Base-by-base conservation (phyloP, 1,284 basidiomycete genomes). In the Ustilago trichophora region DNA sequence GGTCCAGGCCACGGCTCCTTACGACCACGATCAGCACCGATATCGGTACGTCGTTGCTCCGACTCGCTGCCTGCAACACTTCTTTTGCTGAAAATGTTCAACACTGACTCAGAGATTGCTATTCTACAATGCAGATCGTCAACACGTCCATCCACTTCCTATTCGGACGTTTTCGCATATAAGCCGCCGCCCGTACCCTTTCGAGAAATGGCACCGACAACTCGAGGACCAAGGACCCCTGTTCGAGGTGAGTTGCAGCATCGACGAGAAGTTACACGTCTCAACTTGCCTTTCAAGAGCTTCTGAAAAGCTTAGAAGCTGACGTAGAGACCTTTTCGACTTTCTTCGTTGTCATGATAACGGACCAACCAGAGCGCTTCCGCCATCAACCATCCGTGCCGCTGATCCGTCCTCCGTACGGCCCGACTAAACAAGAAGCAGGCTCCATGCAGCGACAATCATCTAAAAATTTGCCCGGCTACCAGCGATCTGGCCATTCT, bases 141-240 rank as follows among this genome's bases (percentile, higher is more conserved):
- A 11, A 37, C 27, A 15, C 53, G 50, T 26, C 46, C 53, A 6
- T 57, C 53, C 16, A 54, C 58, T 6, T 22, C 38, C n/a, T 56
- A n/a, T 12, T 68, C 65, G 10, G 49, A 53, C 4, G 12, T 54
- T 4, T 68, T 68, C n/a, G 58, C 65, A 2, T 58, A 45, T 45
- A 51, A 54, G 37, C 48, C 53, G 22, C 55, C 56, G n/a, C 35
- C 40, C 9, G 3, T 38, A 2, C 6, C 56, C 3, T 62, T 54
- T n/a, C 36, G 52, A 16, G 37, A 29, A 18, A 55, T 48, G 25
- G 22, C 34, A 3, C 63, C 63, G 2, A 16, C 15, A 4, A 22
- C 27, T 15, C 37, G 21, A 2, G 34, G 18, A 18, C 7, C 21
- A 13, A 40, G 31, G 9, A 21, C 41, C 9, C 21, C 35, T 3